Evolutionary conservation across 352 stramenopile species (phyloP).

Genomic region (Globisporangium abappressorium): DNA sequence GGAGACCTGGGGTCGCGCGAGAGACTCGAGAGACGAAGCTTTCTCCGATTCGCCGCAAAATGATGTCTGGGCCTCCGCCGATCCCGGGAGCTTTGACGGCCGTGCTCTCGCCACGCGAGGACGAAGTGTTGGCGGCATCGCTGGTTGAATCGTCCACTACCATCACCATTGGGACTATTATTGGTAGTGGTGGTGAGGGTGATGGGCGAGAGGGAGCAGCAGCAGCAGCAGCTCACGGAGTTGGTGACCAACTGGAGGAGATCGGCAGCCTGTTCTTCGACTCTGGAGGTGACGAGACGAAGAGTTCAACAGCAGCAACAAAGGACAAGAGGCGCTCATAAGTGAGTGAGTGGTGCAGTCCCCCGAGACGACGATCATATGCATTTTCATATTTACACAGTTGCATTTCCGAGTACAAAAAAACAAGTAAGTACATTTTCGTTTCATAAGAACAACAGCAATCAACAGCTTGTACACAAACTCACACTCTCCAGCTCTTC

Average conservation of each 20-base stretch:
- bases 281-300: background rate
- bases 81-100: slow-evolving; percentile 11
- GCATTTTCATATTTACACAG: background rate
- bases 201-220: background rate
- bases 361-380: background rate
- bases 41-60: slow-evolving; percentile 46
- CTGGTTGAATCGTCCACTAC: background rate
- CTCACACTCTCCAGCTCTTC: background rate
- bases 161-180: background rate
- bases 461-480: background rate
- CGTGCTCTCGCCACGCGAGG: slow-evolving; percentile 38
- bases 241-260: slow-evolving; percentile 14
- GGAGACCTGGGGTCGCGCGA: background rate
- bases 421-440: background rate
- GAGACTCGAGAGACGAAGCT: slow-evolving; percentile 18
- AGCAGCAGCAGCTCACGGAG: background rate
- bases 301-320: background rate
- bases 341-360: background rate
- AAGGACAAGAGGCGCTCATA: background rate
- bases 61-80: slow-evolving; percentile 30
- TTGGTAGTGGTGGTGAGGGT: background rate
- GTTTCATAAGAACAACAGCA: background rate
- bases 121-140: slow-evolving; percentile 32
- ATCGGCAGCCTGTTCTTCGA: slow-evolving; percentile 9
- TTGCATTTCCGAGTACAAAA: background rate